phyloP scores from a whole-genome alignment of 352 stramenopile genomes.

The Globisporangium paddicum region DNA sequence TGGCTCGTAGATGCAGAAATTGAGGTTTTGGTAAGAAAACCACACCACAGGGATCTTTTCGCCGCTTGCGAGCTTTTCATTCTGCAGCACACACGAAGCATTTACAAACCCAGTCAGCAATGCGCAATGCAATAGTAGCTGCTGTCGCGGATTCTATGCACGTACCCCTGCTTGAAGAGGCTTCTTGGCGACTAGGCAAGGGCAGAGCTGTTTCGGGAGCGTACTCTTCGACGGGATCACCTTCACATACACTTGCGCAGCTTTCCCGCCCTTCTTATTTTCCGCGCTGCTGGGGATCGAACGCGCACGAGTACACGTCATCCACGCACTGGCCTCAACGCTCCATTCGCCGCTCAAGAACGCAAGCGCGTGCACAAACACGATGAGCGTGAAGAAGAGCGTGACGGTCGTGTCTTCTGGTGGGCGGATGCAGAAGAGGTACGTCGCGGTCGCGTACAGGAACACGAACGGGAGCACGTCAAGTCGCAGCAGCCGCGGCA shows the following conservation, averaged over 20 bases:
- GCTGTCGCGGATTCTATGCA: no score
- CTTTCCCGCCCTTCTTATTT: neutral
- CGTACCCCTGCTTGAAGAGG: constrained; percentile 15
- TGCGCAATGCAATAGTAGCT: no score
- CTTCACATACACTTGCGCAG: constrained; percentile 33
- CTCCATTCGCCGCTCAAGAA: constrained; percentile 56
- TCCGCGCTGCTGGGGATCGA: neutral
- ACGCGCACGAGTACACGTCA: constrained; percentile 22
- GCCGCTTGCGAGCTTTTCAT: constrained; percentile 13
- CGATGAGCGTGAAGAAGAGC: constrained; percentile 36
- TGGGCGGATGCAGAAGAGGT: constrained; percentile 21
- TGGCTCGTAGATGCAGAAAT: constrained; percentile 54
- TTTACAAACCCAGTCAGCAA: neutral
- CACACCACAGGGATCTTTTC: constrained; percentile 39
- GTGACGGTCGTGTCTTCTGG: constrained; percentile 33
- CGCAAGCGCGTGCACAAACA: constrained; percentile 50
- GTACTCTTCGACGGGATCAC: constrained; percentile 46
- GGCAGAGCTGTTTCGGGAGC: constrained; percentile 52
- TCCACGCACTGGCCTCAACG: constrained; percentile 32
- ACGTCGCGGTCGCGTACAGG: constrained; percentile 33
- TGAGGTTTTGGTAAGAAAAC: constrained; percentile 79
- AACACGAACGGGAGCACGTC: constrained; percentile 45
- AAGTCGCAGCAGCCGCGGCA: constrained; percentile 46
- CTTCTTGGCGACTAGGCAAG: constrained; percentile 25
- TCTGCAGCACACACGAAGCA: neutral